Percentiles rank a stretch among this genome's conserved stretches.
phyloP scores from a whole-genome alignment of 768 basidiomycete species.

The Rickenella mellea region DNA sequence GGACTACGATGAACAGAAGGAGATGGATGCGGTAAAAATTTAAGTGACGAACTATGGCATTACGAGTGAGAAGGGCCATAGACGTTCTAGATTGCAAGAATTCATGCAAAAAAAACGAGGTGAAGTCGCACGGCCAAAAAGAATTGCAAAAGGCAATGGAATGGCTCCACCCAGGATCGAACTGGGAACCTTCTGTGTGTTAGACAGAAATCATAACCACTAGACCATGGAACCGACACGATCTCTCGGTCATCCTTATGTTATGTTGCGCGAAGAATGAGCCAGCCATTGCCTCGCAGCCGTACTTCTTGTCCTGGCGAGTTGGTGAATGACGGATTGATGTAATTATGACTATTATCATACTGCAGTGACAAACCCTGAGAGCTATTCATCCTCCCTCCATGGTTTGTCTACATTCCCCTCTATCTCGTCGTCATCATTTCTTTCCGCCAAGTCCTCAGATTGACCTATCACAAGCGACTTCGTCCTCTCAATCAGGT shows the following conservation, averaged over 20 bases:
- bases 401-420: conserved; percentile 31
- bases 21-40: conserved; percentile 44
- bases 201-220: conserved; percentile 10
- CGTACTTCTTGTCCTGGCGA: too few species aligned
- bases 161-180: conserved; percentile 7
- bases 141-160: not conserved
- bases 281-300: too few species aligned
- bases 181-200: conserved; percentile 9
- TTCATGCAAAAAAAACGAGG: too few species aligned
- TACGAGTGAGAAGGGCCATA: too few species aligned
- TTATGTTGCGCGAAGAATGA: too few species aligned
- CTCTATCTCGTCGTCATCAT: conserved; percentile 7
- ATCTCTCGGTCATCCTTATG: too few species aligned
- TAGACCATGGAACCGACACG: conserved; percentile 7
- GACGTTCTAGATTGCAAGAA: too few species aligned
- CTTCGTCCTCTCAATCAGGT: conserved; percentile 29
- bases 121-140: too few species aligned
- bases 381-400: conserved; percentile 33
- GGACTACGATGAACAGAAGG: conserved; percentile 21
- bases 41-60: too few species aligned
- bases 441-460: conserved; percentile 9
- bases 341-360: too few species aligned
- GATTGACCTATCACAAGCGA: conserved; percentile 20
- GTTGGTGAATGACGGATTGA: too few species aligned
- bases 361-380: too few species aligned